A percentile compares a stretch with the other conserved stretches of the same genome.
Conservation (phyloP, 306 rosid species). For the Carpinus fangiana region DNA sequence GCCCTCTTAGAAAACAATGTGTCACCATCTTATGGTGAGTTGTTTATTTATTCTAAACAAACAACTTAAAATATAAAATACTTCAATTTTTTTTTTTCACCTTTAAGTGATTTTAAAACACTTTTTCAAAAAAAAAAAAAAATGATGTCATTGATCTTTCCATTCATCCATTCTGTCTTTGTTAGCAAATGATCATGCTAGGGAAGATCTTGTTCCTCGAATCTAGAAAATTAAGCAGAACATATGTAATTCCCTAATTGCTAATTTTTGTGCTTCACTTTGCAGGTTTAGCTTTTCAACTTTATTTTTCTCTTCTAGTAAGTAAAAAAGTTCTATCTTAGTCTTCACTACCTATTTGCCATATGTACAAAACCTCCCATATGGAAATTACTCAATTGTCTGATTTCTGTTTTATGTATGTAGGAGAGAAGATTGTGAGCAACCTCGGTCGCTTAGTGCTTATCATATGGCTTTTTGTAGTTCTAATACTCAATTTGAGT, state of each 20-base stretch:
- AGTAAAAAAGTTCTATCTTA: conserved; percentile 1
- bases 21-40: conserved; percentile 72
- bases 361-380: not conserved
- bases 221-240: too few relatives aligned
- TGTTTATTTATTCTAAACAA: too few relatives aligned
- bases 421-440: conserved; percentile 58
- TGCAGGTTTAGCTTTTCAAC: conserved; percentile 88
- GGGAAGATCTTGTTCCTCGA: too few relatives aligned
- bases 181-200: too few relatives aligned
- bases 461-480: conserved; percentile 89
- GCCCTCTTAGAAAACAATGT: conserved; percentile 77
- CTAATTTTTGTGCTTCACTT: conserved; percentile 12
- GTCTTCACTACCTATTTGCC: not conserved
- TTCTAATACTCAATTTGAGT: conserved; percentile 87
- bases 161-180: too few relatives aligned
- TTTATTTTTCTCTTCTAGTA: conserved; percentile 36
- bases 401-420: not conserved
- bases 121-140: too few relatives aligned
- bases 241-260: not conserved
- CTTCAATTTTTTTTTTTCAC: too few relatives aligned
- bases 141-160: too few relatives aligned
- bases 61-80: too few relatives aligned
- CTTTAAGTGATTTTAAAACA: too few relatives aligned
- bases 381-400: not conserved
- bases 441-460: conserved; percentile 83